Conservation (phyloP, 2,329 filamentous ascomycete species). For the Coniochaeta ligniaria region DNA sequence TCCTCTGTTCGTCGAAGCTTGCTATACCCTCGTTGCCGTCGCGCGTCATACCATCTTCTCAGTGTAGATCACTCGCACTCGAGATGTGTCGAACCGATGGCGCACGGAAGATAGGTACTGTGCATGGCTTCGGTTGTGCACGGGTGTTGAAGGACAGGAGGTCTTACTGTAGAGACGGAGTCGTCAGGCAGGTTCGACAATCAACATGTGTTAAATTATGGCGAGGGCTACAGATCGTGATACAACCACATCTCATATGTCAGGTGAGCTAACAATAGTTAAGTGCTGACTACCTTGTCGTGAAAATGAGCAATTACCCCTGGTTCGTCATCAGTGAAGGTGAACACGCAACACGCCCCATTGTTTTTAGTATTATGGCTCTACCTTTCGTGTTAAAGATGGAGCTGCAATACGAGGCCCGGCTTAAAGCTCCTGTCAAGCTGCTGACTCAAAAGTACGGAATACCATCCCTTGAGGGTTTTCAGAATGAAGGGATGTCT, state of each 20-base stretch:
- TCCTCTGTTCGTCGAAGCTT: background rate
- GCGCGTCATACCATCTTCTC: background rate
- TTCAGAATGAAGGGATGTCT: background rate
- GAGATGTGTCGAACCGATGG: background rate
- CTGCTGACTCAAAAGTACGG: background rate
- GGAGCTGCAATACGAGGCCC: background rate
- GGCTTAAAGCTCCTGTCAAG: background rate
- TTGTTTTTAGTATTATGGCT: background rate
- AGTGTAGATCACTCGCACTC: background rate
- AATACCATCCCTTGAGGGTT: background rate
- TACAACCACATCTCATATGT: too few species aligned
- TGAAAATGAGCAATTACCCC: background rate
- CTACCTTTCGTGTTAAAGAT: background rate
- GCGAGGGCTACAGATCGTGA: background rate
- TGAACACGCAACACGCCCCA: background rate
- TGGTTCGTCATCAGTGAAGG: background rate
- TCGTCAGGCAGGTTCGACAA: background rate
- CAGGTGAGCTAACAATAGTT: background rate
- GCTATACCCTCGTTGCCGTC: background rate
- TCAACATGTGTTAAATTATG: background rate
- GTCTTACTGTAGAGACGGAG: background rate
- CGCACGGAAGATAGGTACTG: background rate
- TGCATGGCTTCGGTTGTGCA: background rate
- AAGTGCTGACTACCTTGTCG: background rate
- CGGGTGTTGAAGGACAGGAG: background rate